A percentile compares a stretch with the other conserved stretches of the same genome.
phyloP scores from a whole-genome alignment of 441 rosid genomes.

The Manihot esculenta region DNA sequence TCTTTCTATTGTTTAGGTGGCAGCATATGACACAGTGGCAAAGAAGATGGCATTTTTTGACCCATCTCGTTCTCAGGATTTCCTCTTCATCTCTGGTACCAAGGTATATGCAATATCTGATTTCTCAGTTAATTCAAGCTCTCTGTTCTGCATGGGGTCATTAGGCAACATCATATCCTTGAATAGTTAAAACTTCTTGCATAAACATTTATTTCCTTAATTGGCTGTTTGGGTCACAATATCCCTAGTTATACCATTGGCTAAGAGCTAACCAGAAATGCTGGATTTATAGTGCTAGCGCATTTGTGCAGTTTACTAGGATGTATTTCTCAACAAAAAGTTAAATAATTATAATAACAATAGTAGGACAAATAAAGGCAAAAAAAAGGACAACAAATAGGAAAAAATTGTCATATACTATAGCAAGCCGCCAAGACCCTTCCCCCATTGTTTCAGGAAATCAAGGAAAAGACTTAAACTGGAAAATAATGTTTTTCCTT shows the following conservation, averaged over 20 bases:
- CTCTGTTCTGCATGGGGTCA: not conserved
- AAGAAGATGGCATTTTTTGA: conserved; percentile 91
- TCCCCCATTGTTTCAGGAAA: not conserved
- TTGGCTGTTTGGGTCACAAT: not conserved
- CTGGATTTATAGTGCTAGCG: conserved; percentile 31
- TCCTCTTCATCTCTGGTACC: conserved; percentile 95
- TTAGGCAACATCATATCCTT: conserved; percentile 28
- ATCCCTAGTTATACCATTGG: not conserved
- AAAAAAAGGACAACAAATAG: not conserved
- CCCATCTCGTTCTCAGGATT: conserved; percentile 77
- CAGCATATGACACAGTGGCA: conserved; percentile 74
- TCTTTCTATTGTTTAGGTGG: conserved; percentile 52
- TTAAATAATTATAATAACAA: no score
- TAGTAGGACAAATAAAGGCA: no score
- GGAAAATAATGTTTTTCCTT: not conserved
- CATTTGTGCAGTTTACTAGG: not conserved
- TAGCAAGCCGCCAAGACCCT: not conserved
- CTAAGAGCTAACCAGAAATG: conserved; percentile 31
- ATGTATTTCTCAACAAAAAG: no score
- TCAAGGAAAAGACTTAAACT: not conserved
- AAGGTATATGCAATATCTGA: conserved; percentile 46
- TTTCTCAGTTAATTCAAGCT: not conserved
- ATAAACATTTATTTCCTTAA: not conserved
- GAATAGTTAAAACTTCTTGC: not conserved
- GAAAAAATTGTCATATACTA: not conserved